Evolutionary conservation across 345 rosid species (phyloP).

Genomic region (Cochlearia excelsa): DNA sequence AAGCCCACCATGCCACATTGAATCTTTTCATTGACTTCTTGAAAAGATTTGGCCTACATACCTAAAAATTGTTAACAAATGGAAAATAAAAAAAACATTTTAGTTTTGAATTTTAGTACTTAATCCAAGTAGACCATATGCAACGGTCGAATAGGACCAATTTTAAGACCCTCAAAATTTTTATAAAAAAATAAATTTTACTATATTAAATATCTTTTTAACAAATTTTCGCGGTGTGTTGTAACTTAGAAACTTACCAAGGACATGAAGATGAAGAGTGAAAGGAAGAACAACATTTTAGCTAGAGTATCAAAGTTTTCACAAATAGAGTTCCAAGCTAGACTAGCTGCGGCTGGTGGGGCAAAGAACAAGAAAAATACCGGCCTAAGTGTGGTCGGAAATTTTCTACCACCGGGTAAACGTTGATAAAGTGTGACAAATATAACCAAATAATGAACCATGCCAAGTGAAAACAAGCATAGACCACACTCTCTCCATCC

Average conservation of each 20-base stretch:
- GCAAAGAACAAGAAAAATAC: conserved; percentile 69
- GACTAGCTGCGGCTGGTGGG: conserved; percentile 61
- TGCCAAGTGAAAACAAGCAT: conserved; percentile 60
- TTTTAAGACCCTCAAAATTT: too few relatives aligned
- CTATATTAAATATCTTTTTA: neutral
- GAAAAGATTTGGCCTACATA: conserved; percentile 55
- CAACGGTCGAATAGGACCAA: too few relatives aligned
- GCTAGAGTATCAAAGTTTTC: conserved; percentile 48
- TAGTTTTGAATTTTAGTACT: too few relatives aligned
- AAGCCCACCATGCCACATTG: conserved; percentile 70
- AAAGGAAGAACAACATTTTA: conserved; percentile 59
- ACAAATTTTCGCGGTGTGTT: neutral
- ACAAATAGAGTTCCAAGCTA: conserved; percentile 64
- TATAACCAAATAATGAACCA: conserved; percentile 62
- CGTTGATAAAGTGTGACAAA: conserved; percentile 74
- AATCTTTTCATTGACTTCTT: conserved; percentile 67
- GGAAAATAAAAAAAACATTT: too few relatives aligned
- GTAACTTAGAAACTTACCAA: conserved; percentile 39
- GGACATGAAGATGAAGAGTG: conserved; percentile 57
- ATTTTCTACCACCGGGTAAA: conserved; percentile 40
- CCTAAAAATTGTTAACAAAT: conserved; percentile 31
- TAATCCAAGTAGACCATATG: too few relatives aligned
- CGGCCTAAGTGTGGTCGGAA: conserved; percentile 51
- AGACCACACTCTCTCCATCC: conserved; percentile 61
- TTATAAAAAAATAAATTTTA: too few relatives aligned